Conservation (phyloP, 805 yeast species). For the Metschnikowia proteae region DNA sequence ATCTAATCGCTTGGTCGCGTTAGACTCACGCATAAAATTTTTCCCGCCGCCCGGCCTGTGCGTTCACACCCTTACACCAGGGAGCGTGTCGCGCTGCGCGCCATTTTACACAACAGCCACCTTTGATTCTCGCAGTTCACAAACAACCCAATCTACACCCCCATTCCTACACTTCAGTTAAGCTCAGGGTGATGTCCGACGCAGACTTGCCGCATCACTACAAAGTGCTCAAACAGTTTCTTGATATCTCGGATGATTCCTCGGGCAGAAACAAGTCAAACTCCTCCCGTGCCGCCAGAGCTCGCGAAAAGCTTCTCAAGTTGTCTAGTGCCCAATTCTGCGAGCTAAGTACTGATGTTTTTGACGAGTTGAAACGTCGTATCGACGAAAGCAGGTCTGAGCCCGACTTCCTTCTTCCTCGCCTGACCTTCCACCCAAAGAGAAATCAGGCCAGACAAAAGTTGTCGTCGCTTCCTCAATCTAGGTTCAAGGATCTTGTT, state of each 20-base stretch:
- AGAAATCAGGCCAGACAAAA: slow-evolving; percentile 95
- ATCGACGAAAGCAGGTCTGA: slow-evolving; percentile 54
- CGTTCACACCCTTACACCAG: neutral
- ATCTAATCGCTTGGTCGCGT: neutral
- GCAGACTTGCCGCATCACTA: slow-evolving; percentile 43
- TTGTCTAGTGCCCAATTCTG: slow-evolving; percentile 78
- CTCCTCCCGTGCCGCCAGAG: slow-evolving; percentile 68
- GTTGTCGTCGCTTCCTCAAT: slow-evolving; percentile 74
- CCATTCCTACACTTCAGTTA: neutral
- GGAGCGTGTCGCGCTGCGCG: neutral
- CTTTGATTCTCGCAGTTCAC: neutral
- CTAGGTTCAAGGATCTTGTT: slow-evolving; percentile 84
- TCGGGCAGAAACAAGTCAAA: slow-evolving; percentile 38
- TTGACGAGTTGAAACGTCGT: slow-evolving; percentile 86
- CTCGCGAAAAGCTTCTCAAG: slow-evolving; percentile 79
- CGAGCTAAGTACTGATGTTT: slow-evolving; percentile 91
- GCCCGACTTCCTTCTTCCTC: slow-evolving; percentile 65
- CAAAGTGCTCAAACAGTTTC: slow-evolving; percentile 47
- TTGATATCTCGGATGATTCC: slow-evolving; percentile 46
- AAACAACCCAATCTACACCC: neutral
- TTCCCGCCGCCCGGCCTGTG: neutral
- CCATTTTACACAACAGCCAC: neutral
- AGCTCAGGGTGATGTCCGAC: slow-evolving; percentile 13
- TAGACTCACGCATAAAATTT: neutral
- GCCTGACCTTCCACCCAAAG: slow-evolving; percentile 78